Conservation (phyloP, 192 early-diverging fungal genomes). For the Coemansia sp. region DNA sequence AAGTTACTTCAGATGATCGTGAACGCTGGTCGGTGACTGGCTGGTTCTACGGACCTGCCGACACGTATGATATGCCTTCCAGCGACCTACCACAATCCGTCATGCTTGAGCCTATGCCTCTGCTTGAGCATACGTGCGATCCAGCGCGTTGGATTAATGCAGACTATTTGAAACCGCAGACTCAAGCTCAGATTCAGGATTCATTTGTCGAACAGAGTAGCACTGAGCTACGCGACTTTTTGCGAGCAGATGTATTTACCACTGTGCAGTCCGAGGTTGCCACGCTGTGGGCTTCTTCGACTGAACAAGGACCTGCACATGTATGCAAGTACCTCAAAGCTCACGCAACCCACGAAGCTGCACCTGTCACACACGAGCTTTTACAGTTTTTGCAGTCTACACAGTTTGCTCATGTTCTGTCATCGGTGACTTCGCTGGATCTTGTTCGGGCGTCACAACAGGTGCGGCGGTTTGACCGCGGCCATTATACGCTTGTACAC, state of each 20-base stretch:
- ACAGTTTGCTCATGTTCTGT: slow-evolving; percentile 29
- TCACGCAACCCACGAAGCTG: background rate
- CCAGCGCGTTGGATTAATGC: slow-evolving; percentile 52
- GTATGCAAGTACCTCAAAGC: slow-evolving; percentile 51
- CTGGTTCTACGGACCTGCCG: slow-evolving; percentile 64
- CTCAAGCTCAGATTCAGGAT: slow-evolving; percentile 46
- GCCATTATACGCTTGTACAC: slow-evolving; percentile 63
- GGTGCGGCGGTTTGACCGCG: slow-evolving; percentile 55
- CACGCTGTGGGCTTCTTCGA: slow-evolving; percentile 27
- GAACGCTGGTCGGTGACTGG: slow-evolving; percentile 64
- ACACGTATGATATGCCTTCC: background rate
- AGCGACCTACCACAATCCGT: slow-evolving; percentile 7
- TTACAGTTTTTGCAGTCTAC: slow-evolving; percentile 20
- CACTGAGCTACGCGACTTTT: slow-evolving; percentile 38
- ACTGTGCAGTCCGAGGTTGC: slow-evolving; percentile 10
- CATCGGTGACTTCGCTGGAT: slow-evolving; percentile 25
- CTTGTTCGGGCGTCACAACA: slow-evolving; percentile 18
- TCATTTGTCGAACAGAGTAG: slow-evolving; percentile 52
- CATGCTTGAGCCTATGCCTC: slow-evolving; percentile 1
- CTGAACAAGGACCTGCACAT: slow-evolving; percentile 50
- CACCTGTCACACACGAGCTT: background rate
- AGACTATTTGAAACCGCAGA: slow-evolving; percentile 42
- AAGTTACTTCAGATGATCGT: slow-evolving; percentile 54
- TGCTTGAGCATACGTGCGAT: background rate
- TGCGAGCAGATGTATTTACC: slow-evolving; percentile 16